phyloP scores from a whole-genome alignment of 169 alveolate species.

The Plasmodium inui region DNA sequence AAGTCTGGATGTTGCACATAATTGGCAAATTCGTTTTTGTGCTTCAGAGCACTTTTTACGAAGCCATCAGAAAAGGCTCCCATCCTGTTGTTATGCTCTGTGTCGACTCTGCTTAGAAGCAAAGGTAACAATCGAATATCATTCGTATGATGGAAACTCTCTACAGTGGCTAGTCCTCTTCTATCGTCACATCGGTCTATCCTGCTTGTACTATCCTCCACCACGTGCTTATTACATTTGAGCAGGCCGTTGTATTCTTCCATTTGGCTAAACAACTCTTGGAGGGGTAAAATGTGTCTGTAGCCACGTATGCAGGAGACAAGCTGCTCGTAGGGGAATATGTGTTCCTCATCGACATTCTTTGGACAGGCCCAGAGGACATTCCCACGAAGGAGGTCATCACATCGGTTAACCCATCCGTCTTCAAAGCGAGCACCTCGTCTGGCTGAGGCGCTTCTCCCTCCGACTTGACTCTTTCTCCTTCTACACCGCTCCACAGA shows the following conservation, averaged over 20 bases:
- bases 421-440: background rate
- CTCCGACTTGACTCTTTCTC: background rate
- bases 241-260: slow-evolving; percentile 15
- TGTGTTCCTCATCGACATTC: background rate
- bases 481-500: background rate
- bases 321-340: slow-evolving; percentile 13
- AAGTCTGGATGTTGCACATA: background rate
- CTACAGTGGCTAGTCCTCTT: background rate
- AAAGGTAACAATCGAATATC: background rate
- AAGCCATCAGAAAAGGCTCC: background rate
- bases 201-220: background rate
- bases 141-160: background rate
- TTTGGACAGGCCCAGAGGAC: background rate
- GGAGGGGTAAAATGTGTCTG: background rate
- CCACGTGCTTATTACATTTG: background rate
- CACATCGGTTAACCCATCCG: background rate
- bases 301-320: slow-evolving; percentile 13
- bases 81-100: background rate
- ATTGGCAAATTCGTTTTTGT: background rate
- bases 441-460: background rate
- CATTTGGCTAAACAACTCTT: slow-evolving; percentile 15
- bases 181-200: background rate
- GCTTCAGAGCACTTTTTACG: background rate
- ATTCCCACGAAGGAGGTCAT: background rate
- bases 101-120: background rate